Conservation (phyloP, 345 rosid species). For the Sisymbrium altissimum region DNA sequence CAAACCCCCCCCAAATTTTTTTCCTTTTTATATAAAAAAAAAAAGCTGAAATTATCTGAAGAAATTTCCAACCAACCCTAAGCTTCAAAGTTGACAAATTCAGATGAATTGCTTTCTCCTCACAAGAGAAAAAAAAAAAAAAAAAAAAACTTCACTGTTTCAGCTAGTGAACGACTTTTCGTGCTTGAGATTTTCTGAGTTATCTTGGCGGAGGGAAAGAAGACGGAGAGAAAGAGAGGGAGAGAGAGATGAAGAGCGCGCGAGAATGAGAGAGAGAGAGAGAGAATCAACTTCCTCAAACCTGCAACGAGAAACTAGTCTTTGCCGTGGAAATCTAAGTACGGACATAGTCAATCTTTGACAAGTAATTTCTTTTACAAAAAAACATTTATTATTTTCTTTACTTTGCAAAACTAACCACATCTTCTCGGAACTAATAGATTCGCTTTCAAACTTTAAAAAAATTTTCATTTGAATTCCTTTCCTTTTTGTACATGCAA, state of each 20-base stretch:
- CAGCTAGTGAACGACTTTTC: not conserved
- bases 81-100: slow-evolving; percentile 9
- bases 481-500: not conserved
- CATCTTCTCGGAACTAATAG: not conserved
- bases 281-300: slow-evolving; percentile 3
- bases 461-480: not conserved
- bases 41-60: not conserved
- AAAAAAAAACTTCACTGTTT: not conserved
- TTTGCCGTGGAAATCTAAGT: slow-evolving; percentile 13
- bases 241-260: slow-evolving; percentile 9
- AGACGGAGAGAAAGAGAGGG: slow-evolving; percentile 8
- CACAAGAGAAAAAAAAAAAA: not conserved
- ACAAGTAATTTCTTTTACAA: not conserved
- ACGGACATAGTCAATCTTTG: slow-evolving; percentile 16
- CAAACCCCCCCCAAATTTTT: slow-evolving; percentile 19
- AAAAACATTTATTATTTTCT: not conserved
- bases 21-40: not conserved
- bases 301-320: slow-evolving; percentile 25
- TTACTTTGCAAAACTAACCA: not conserved
- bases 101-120: not conserved
- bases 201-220: not conserved
- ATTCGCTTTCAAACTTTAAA: not conserved
- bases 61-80: slow-evolving; percentile 13
- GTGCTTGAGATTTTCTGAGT: no score
- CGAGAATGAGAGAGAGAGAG: slow-evolving; percentile 16